These are phyloP conservation scores for Brettanomyces bruxellensis DNA, from an alignment of 805 yeast genomes.

Conservation along the genomic window DNA sequence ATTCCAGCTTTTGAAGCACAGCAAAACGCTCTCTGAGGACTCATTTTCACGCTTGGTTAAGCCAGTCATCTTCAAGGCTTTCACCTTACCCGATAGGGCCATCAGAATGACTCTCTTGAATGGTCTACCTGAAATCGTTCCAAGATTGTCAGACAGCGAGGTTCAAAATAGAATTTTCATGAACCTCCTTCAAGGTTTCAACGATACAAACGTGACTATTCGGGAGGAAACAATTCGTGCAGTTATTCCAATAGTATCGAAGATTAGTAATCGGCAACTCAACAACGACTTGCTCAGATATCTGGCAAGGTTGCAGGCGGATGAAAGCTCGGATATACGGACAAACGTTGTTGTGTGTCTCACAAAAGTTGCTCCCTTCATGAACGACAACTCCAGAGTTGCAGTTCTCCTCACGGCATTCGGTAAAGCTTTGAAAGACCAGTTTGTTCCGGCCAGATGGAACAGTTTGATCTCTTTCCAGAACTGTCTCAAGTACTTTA, in stretches of 20 bases:
- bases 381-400: slow-evolving; percentile 49
- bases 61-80: slow-evolving; percentile 59
- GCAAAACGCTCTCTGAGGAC: slow-evolving; percentile 21
- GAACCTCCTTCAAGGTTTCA: slow-evolving; percentile 68
- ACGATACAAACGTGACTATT: slow-evolving; percentile 74
- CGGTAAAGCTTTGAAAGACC: slow-evolving; percentile 72
- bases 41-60: slow-evolving; percentile 34
- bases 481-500: slow-evolving; percentile 52
- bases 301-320: slow-evolving; percentile 76
- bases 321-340: slow-evolving; percentile 65
- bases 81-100: slow-evolving; percentile 63
- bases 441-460: slow-evolving; percentile 63
- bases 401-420: slow-evolving; percentile 83
- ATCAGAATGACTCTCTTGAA: slow-evolving; percentile 64
- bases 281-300: slow-evolving; percentile 78
- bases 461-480: slow-evolving; percentile 72
- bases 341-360: slow-evolving; percentile 68
- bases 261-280: slow-evolving; percentile 67
- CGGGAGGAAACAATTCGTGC: slow-evolving; percentile 74
- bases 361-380: slow-evolving; percentile 51
- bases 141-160: slow-evolving; percentile 44
- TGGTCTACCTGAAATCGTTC: slow-evolving; percentile 47
- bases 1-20: slow-evolving; percentile 30
- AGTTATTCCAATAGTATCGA: slow-evolving; percentile 44
- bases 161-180: slow-evolving; percentile 64